These are phyloP conservation scores for Nyssa sinensis DNA, from an alignment of 148 eudicot genomes.

Conservation along the genomic window DNA sequence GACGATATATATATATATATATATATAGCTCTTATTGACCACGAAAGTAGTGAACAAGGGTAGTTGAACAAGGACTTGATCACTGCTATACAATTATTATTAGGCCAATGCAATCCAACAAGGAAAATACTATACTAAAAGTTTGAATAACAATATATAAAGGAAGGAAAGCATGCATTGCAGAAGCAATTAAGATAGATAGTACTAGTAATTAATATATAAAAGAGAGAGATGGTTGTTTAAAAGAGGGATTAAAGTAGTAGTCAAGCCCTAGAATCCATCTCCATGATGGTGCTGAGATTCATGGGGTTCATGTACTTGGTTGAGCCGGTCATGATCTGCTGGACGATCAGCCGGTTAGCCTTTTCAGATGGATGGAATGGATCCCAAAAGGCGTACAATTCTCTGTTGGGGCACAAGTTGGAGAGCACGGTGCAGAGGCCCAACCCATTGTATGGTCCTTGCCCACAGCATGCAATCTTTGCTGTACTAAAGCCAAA, in stretches of 20 bases:
- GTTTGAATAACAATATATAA: no score
- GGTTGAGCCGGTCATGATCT: constrained; percentile 36
- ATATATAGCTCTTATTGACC: no score
- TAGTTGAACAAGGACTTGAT: no score
- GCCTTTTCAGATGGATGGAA: constrained; percentile 55
- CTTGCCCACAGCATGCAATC: constrained; percentile 60
- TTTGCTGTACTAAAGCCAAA: constrained; percentile 50
- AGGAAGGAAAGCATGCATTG: no score
- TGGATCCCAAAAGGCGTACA: constrained; percentile 46
- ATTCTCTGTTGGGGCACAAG: constrained; percentile 38
- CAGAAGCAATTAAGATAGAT: no score
- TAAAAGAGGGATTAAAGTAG: neutral
- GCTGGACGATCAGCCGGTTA: constrained; percentile 38
- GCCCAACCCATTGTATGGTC: constrained; percentile 52
- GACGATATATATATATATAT: no score
- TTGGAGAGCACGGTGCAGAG: constrained; percentile 47
- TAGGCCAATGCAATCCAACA: no score
- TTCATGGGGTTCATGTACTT: constrained; percentile 52
- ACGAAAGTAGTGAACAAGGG: no score
- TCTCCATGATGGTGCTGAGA: constrained; percentile 43
- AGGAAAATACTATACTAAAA: no score
- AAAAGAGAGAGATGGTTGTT: no score
- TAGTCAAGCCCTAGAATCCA: constrained; percentile 32
- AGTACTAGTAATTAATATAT: no score
- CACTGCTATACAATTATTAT: no score